A percentile compares a stretch with the other conserved stretches of the same genome.
Conservation (phyloP, 1,284 basidiomycete genomes). For the Boletellus dicymbophilus region DNA sequence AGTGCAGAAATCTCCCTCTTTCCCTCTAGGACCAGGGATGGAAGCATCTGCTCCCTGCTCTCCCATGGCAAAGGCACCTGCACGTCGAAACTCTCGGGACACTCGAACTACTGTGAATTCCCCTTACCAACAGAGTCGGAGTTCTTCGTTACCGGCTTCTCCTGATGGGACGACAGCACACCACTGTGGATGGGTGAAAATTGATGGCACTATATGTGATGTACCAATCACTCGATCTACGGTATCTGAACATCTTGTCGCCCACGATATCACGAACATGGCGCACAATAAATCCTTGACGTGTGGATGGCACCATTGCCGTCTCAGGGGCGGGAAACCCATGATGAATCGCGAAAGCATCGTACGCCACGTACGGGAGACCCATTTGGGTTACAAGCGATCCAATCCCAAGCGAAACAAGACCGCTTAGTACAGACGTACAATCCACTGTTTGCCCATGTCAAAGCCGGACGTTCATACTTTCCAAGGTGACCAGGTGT, state of each 20-base stretch:
- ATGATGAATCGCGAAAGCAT: constrained; percentile 24
- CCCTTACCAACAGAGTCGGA: background rate
- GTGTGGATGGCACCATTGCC: constrained; percentile 23
- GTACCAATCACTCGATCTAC: background rate
- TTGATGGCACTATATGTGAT: constrained; percentile 6
- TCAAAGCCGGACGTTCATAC: background rate
- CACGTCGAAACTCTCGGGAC: background rate
- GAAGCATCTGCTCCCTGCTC: background rate
- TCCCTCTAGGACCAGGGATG: background rate
- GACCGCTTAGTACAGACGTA: too few relatives aligned
- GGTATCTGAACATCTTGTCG: constrained; percentile 13
- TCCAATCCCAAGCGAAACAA: too few relatives aligned
- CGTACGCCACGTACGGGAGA: constrained; percentile 21
- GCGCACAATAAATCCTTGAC: fast-evolving
- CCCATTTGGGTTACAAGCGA: constrained; percentile 22
- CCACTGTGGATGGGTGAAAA: constrained; percentile 9
- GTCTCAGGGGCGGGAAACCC: background rate
- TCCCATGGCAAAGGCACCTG: background rate
- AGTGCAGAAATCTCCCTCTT: too few relatives aligned
- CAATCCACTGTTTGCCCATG: background rate
- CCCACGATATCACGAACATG: constrained; percentile 10
- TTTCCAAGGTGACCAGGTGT: background rate
- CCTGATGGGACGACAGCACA: background rate
- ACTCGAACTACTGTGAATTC: background rate
- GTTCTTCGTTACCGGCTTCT: constrained; percentile 4